Evolutionary conservation across 2,329 filamentous ascomycete species (phyloP).

Genomic region (Penicillium corylophilum): DNA sequence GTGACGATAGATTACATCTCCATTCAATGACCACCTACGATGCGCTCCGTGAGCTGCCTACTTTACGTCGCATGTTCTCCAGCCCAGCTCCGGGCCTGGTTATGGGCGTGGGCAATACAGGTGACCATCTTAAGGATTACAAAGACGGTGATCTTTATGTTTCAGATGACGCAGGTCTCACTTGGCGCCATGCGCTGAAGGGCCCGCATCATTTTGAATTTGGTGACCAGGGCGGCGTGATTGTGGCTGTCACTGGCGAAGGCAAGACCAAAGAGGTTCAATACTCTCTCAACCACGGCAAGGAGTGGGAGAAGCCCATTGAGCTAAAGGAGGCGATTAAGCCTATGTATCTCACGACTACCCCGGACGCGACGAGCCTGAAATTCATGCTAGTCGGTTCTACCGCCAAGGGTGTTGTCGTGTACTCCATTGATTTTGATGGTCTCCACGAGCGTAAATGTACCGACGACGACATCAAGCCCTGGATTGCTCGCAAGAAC

Average conservation of each 20-base stretch:
- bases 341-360: slow-evolving; percentile 77
- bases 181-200: slow-evolving; percentile 71
- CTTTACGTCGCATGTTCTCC: slow-evolving; percentile 84
- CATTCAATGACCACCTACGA: slow-evolving; percentile 79
- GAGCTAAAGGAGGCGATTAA: slow-evolving; percentile 69
- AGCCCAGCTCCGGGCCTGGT: slow-evolving; percentile 90
- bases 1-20: slow-evolving; percentile 70
- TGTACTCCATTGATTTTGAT: slow-evolving; percentile 80
- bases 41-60: slow-evolving; percentile 52
- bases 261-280: slow-evolving; percentile 59
- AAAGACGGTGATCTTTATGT: slow-evolving; percentile 77
- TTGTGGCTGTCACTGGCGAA: slow-evolving; percentile 76
- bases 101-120: slow-evolving; percentile 91
- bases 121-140: slow-evolving; percentile 69
- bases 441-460: slow-evolving; percentile 79
- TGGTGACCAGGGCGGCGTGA: slow-evolving; percentile 84
- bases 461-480: slow-evolving; percentile 68
- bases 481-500: slow-evolving; percentile 82
- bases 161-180: slow-evolving; percentile 85
- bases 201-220: slow-evolving; percentile 95
- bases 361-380: slow-evolving; percentile 85
- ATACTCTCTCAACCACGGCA: slow-evolving; percentile 89
- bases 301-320: slow-evolving; percentile 69
- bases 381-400: slow-evolving; percentile 79
- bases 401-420: slow-evolving; percentile 54